Evolutionary conservation across 108 stramenopile species (phyloP).

Genomic region (Nannochloropsis salina): DNA sequence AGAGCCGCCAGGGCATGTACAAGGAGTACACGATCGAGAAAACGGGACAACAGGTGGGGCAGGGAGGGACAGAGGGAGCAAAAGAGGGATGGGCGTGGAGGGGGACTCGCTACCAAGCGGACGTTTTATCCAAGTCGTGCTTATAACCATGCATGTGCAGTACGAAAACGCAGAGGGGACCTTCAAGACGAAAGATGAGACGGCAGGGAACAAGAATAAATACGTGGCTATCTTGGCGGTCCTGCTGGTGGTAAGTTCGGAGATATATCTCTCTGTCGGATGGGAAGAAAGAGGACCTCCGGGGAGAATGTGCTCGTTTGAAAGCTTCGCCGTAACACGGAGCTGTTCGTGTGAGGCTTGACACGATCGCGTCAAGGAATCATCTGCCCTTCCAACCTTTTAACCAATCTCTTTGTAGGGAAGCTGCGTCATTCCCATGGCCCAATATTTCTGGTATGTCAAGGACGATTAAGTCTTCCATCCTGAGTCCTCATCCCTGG

Average conservation of each 20-base stretch:
- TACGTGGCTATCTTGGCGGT: conserved; percentile 83
- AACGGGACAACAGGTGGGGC: background rate
- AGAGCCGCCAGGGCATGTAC: conserved; percentile 31
- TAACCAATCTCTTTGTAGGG: conserved; percentile 25
- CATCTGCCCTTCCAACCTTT: too few relatives aligned
- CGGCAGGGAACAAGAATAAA: conserved; percentile 70
- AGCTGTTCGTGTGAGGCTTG: too few relatives aligned
- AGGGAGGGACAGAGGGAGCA: background rate
- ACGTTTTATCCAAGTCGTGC: background rate
- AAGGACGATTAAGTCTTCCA: conserved; percentile 14
- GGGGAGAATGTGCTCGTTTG: too few relatives aligned
- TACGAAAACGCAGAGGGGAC: conserved; percentile 1
- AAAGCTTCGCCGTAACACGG: too few relatives aligned
- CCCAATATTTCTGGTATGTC: conserved; percentile 91
- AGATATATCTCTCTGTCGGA: background rate
- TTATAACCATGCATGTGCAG: conserved; percentile 5
- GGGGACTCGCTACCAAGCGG: background rate
- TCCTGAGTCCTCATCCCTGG: too few relatives aligned
- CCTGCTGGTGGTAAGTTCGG: conserved; percentile 61
- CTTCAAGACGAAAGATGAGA: conserved; percentile 71
- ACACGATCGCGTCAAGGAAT: too few relatives aligned
- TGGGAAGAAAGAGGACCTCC: background rate
- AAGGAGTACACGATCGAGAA: conserved; percentile 33
- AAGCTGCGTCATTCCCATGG: conserved; percentile 88
- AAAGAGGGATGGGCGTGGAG: background rate